phyloP scores from a whole-genome alignment of 1,284 basidiomycete genomes.

The Earliella scabrosa region DNA sequence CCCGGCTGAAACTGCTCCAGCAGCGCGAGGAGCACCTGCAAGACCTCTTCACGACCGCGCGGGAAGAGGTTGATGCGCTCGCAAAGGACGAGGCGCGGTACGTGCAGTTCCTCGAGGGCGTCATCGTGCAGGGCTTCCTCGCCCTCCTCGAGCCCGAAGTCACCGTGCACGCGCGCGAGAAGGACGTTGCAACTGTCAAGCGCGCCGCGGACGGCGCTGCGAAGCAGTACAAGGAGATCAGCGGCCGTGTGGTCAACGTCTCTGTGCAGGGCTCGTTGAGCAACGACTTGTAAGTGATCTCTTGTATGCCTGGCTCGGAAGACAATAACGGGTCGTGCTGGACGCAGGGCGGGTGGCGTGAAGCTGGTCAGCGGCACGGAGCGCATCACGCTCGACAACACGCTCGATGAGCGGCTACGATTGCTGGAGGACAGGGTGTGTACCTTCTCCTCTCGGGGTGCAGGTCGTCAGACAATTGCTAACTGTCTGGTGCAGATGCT shows the following conservation, averaged over 20 bases:
- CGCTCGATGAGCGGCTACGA: conserved; percentile 85
- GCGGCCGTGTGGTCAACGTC: conserved; percentile 70
- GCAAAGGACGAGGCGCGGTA: conserved; percentile 77
- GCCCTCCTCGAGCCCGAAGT: conserved; percentile 68
- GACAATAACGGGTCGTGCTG: no score
- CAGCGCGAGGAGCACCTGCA: conserved; percentile 93
- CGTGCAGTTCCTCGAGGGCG: conserved; percentile 76
- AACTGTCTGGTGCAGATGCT: conserved; percentile 67
- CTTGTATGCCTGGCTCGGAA: background rate
- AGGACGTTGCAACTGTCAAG: conserved; percentile 60
- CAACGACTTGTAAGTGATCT: conserved; percentile 69
- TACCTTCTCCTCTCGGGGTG: conserved; percentile 16
- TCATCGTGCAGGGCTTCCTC: conserved; percentile 81
- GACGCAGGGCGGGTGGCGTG: conserved; percentile 79
- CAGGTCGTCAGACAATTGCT: background rate
- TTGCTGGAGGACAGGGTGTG: conserved; percentile 87
- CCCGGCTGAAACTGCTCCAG: conserved; percentile 90
- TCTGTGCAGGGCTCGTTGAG: conserved; percentile 70
- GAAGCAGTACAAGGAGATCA: conserved; percentile 72
- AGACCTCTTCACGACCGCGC: conserved; percentile 83
- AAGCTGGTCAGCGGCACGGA: conserved; percentile 73
- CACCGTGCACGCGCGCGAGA: conserved; percentile 63
- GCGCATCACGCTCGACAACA: conserved; percentile 91
- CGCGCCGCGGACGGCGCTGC: conserved; percentile 69
- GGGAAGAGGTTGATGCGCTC: conserved; percentile 65